These are phyloP conservation scores for Leucocoprinus leucothites DNA, from an alignment of 768 basidiomycete species.

Conservation along the genomic window DNA sequence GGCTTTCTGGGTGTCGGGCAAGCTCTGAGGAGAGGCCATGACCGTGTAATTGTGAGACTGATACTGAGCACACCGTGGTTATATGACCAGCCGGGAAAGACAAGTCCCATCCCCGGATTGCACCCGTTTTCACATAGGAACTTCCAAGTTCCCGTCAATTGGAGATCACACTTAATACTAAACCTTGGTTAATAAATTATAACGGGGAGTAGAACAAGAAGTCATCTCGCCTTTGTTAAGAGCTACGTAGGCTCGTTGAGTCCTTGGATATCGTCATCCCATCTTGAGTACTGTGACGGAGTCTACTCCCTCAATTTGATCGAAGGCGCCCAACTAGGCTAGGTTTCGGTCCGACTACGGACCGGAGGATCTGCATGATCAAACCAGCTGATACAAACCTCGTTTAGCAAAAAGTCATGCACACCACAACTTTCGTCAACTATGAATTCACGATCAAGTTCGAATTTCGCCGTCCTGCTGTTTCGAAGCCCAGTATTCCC, in stretches of 20 bases:
- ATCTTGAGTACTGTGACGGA: too few relatives aligned
- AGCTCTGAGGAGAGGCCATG: conserved; percentile 12
- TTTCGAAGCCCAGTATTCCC: background rate
- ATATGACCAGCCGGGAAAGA: background rate
- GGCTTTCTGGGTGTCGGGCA: conserved; percentile 32
- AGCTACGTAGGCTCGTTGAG: too few relatives aligned
- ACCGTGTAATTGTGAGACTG: background rate
- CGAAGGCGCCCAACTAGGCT: too few relatives aligned
- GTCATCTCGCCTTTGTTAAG: too few relatives aligned
- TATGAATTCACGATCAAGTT: background rate
- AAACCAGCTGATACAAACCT: conserved; percentile 2
- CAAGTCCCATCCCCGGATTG: conserved; percentile 5
- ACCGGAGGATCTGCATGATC: background rate
- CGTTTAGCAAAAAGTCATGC: background rate
- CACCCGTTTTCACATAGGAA: background rate
- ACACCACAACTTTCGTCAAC: background rate
- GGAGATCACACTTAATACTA: too few relatives aligned
- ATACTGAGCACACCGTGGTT: background rate
- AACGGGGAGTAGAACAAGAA: too few relatives aligned
- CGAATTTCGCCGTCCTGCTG: conserved; percentile 8
- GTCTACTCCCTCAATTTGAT: too few relatives aligned
- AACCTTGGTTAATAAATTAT: too few relatives aligned
- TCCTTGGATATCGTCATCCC: background rate
- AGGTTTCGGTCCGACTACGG: conserved; percentile 2
- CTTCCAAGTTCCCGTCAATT: background rate